Conservation (phyloP, 768 basidiomycete genomes). For the Agaricus sinodeliciosus region DNA sequence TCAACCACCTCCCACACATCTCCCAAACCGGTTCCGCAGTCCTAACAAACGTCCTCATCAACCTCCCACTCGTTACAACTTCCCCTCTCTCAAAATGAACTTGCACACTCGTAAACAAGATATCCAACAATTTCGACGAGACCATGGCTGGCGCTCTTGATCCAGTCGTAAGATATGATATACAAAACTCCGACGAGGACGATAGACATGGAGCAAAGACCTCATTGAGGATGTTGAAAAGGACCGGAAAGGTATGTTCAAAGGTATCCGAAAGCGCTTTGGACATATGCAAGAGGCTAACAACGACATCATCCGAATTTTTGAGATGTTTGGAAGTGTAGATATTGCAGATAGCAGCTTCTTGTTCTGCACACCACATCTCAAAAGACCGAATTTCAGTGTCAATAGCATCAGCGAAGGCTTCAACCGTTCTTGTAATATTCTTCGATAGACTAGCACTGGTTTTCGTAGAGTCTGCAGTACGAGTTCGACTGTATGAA, state of each 20-base stretch:
- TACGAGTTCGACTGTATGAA: conserved; percentile 15
- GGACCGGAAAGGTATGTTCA: conserved; percentile 47
- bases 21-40: conserved; percentile 69
- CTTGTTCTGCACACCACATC: conserved; percentile 62
- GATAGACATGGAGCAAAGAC: conserved; percentile 24
- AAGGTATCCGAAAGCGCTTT: conserved; percentile 53
- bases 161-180: conserved; percentile 16
- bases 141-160: conserved; percentile 41
- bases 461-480: conserved; percentile 9
- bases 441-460: conserved; percentile 11
- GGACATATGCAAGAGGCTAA: conserved; percentile 64
- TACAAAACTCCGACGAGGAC: conserved; percentile 15
- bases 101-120: conserved; percentile 50
- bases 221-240: conserved; percentile 42
- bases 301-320: conserved; percentile 24
- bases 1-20: conserved; percentile 68
- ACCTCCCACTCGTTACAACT: conserved; percentile 39
- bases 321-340: not conserved
- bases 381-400: conserved; percentile 52
- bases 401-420: conserved; percentile 73
- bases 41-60: conserved; percentile 56
- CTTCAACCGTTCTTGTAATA: conserved; percentile 63
- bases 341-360: conserved; percentile 58
- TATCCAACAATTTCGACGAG: conserved; percentile 56
- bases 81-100: conserved; percentile 57